phyloP scores from a whole-genome alignment of 2,329 filamentous ascomycete genomes.

The Graphilbum sp. region DNA sequence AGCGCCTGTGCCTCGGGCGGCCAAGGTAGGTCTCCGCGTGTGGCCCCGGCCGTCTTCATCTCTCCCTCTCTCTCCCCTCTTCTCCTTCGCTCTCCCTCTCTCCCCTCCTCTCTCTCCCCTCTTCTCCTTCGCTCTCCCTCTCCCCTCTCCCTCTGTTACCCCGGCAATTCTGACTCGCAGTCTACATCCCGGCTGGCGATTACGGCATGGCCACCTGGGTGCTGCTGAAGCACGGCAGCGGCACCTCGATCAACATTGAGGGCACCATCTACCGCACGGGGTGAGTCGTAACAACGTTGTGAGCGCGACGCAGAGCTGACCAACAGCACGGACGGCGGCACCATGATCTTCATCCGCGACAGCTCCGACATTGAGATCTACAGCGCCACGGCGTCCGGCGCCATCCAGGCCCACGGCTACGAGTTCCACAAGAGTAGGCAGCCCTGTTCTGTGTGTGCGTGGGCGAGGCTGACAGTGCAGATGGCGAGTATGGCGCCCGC shows the following conservation, averaged over 20 bases:
- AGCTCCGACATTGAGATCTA: conserved; percentile 29
- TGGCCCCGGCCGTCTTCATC: background rate
- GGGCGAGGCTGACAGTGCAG: background rate
- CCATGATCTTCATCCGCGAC: conserved; percentile 13
- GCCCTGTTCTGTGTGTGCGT: background rate
- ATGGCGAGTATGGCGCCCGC: conserved; percentile 21
- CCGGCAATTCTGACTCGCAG: too few relatives aligned
- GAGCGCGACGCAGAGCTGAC: background rate
- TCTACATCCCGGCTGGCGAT: conserved; percentile 10
- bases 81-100: too few relatives aligned
- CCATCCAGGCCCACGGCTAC: conserved; percentile 33
- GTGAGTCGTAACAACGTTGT: conserved; percentile 1
- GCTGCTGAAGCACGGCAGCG: conserved; percentile 6
- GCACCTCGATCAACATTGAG: conserved; percentile 9
- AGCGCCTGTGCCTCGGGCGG: conserved; percentile 32
- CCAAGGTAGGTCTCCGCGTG: conserved; percentile 1
- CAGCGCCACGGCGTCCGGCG: conserved; percentile 23
- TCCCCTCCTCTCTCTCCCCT: too few relatives aligned
- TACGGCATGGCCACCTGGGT: conserved; percentile 11
- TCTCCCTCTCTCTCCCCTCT: too few relatives aligned
- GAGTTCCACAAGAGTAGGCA: conserved; percentile 20
- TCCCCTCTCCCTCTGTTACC: too few relatives aligned
- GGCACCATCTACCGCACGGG: conserved; percentile 10
- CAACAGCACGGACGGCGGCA: conserved; percentile 6
- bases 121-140: too few relatives aligned